Conservation (phyloP, 164 flowering plant species). For the Vitis labrusca region DNA sequence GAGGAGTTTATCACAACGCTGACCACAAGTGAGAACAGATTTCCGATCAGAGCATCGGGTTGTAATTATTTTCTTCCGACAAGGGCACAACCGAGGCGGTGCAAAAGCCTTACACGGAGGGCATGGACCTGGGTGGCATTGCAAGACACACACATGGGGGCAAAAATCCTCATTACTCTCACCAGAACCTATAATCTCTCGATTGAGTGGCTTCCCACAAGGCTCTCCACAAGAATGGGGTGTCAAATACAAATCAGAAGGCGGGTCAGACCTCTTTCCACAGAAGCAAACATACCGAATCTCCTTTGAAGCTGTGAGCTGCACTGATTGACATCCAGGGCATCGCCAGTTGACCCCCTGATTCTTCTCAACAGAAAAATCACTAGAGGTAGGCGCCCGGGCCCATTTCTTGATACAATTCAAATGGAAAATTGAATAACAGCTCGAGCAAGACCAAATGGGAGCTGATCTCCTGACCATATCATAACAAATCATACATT, state of each 20-base stretch:
- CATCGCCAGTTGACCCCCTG: slow-evolving; percentile 93
- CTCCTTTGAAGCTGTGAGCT: slow-evolving; percentile 62
- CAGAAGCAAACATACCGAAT: slow-evolving; percentile 87
- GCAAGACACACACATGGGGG: slow-evolving; percentile 89
- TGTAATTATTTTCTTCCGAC: slow-evolving; percentile 76
- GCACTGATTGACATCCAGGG: slow-evolving; percentile 96
- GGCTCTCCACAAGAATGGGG: slow-evolving; percentile 98
- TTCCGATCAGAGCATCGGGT: slow-evolving; percentile 80
- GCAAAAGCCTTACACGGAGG: slow-evolving; percentile 98
- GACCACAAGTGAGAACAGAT: slow-evolving; percentile 73
- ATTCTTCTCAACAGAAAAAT: slow-evolving; percentile 67
- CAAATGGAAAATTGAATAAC: slow-evolving; percentile 86
- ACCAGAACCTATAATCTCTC: slow-evolving; percentile 23
- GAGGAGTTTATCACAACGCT: slow-evolving; percentile 72
- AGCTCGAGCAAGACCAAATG: slow-evolving; percentile 93
- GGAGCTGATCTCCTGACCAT: slow-evolving; percentile 86
- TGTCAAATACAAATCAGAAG: slow-evolving; percentile 83
- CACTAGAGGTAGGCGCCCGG: slow-evolving; percentile 84
- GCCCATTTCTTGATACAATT: slow-evolving; percentile 95
- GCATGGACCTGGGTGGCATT: slow-evolving; percentile 99
- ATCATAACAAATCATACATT: slow-evolving; percentile 98
- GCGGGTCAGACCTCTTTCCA: slow-evolving; percentile 80
- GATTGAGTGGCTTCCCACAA: slow-evolving; percentile 81
- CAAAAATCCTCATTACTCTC: slow-evolving; percentile 55
- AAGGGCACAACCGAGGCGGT: slow-evolving; percentile 75